Percentiles rank a stretch among this genome's conserved stretches.
Evolutionary conservation across 768 basidiomycete species (phyloP).

Genomic region (Coprinellus aureogranulatus): DNA sequence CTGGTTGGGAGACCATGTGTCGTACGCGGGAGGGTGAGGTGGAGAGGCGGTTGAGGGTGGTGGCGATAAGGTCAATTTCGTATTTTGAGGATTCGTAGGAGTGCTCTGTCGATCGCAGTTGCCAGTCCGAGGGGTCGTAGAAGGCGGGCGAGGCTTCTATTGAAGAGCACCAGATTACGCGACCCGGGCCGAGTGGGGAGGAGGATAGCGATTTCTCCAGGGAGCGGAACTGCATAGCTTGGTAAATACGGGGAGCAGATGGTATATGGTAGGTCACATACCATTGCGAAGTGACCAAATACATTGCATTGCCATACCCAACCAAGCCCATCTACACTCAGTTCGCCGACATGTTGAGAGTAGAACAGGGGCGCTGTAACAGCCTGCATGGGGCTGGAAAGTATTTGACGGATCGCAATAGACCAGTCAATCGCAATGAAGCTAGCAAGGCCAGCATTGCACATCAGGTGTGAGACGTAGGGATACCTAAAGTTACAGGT

Average conservation of each 20-base stretch:
- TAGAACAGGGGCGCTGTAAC: constrained; percentile 58
- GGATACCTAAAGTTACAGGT: constrained; percentile 51
- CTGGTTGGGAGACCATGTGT: constrained; percentile 69
- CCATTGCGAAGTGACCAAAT: constrained; percentile 77
- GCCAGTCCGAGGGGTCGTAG: constrained; percentile 70
- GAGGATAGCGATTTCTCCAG: constrained; percentile 53
- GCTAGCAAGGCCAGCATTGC: constrained; percentile 73
- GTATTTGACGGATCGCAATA: constrained; percentile 44
- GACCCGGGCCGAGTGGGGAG: constrained; percentile 43
- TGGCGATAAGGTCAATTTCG: constrained; percentile 67
- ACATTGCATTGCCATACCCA: constrained; percentile 85
- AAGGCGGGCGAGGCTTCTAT: constrained; percentile 53
- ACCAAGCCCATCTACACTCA: constrained; percentile 69
- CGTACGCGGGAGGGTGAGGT: constrained; percentile 31
- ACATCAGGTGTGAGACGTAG: constrained; percentile 77
- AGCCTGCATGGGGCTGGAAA: constrained; percentile 40
- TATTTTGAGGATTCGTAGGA: constrained; percentile 76
- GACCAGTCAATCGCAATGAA: constrained; percentile 56
- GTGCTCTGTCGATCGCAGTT: constrained; percentile 55
- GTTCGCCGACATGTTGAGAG: constrained; percentile 54
- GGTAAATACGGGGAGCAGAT: not conserved
- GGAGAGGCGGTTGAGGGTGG: constrained; percentile 50
- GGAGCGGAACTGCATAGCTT: constrained; percentile 52
- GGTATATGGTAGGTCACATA: constrained; percentile 33
- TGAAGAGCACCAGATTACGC: constrained; percentile 81